phyloP scores from a whole-genome alignment of 2,329 filamentous ascomycete species.

The Thermothelomyces thermophilus region DNA sequence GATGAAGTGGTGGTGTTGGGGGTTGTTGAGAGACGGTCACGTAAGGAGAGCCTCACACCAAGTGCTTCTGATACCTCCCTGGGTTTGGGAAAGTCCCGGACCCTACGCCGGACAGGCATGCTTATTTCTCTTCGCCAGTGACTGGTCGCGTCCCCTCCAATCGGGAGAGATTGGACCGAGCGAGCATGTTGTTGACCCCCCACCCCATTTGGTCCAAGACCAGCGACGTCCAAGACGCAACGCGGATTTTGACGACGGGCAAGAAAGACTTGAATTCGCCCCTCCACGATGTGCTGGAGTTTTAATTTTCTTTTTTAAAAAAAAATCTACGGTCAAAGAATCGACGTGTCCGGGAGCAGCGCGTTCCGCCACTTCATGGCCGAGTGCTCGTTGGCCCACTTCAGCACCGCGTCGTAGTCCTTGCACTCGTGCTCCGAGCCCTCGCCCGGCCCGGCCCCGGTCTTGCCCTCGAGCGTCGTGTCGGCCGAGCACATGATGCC shows the following conservation, averaged over 20 bases:
- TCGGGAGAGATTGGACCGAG: too few species aligned
- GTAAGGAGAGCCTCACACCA: background rate
- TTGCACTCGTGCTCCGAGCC: constrained; percentile 32
- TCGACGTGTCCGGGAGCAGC: constrained; percentile 13
- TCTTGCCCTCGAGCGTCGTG: constrained; percentile 34
- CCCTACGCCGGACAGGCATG: too few species aligned
- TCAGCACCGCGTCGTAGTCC: constrained; percentile 32
- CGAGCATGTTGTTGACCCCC: too few species aligned
- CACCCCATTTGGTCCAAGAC: too few species aligned
- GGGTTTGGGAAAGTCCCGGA: too few species aligned
- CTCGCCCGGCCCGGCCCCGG: constrained; percentile 32
- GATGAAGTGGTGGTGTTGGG: background rate
- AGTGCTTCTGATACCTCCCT: too few species aligned
- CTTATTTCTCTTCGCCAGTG: background rate
- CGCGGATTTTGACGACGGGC: too few species aligned
- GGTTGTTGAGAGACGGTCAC: background rate
- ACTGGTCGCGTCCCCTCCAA: background rate
- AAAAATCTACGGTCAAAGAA: background rate
- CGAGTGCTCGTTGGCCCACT: constrained; percentile 31
- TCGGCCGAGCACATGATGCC: constrained; percentile 34
- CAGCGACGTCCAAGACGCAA: too few species aligned
- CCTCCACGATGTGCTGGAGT: too few species aligned
- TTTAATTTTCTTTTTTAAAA: too few species aligned
- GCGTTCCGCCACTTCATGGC: constrained; percentile 29
- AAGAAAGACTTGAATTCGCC: too few species aligned